phyloP scores from a whole-genome alignment of 495 filamentous ascomycete genomes.

The Penicillium longicatenatum region DNA sequence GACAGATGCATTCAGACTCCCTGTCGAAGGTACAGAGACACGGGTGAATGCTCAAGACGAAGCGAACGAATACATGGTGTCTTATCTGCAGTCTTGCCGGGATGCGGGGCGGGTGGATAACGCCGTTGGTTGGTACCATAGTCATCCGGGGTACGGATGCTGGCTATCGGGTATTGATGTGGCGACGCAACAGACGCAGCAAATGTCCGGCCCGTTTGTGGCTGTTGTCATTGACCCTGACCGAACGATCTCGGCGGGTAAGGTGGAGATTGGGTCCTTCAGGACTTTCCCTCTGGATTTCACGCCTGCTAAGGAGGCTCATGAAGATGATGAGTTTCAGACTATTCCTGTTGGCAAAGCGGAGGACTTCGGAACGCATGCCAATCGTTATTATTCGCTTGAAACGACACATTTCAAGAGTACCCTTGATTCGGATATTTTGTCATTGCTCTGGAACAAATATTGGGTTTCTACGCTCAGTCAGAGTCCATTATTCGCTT shows the following conservation, averaged over 20 bases:
- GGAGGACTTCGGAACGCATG: constrained; percentile 95
- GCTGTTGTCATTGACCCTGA: constrained; percentile 98
- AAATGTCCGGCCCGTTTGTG: constrained; percentile 88
- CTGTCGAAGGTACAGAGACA: constrained; percentile 97
- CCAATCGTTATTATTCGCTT: constrained; percentile 83
- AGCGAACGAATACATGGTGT: constrained; percentile 95
- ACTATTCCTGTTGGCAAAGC: constrained; percentile 87
- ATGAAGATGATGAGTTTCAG: constrained; percentile 52
- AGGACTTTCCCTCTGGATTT: constrained; percentile 83
- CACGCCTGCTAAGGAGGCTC: constrained; percentile 52
- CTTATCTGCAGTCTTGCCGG: constrained; percentile 74
- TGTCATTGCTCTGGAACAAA: constrained; percentile 96
- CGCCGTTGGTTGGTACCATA: constrained; percentile 97
- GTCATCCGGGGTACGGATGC: constrained; percentile 96
- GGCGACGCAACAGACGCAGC: constrained; percentile 79
- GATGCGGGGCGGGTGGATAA: constrained; percentile 83
- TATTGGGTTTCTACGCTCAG: constrained; percentile 99
- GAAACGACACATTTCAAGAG: constrained; percentile 94
- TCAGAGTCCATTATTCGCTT: constrained; percentile 89
- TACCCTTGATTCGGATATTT: constrained; percentile 78
- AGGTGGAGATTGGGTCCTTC: constrained; percentile 98
- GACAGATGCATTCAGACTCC: constrained; percentile 90
- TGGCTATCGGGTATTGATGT: constrained; percentile 98
- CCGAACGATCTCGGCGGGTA: constrained; percentile 89
- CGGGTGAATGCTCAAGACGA: constrained; percentile 94